Base-by-base conservation (phyloP, 192 early-diverging fungal genomes). In the Coemansia sp. region DNA sequence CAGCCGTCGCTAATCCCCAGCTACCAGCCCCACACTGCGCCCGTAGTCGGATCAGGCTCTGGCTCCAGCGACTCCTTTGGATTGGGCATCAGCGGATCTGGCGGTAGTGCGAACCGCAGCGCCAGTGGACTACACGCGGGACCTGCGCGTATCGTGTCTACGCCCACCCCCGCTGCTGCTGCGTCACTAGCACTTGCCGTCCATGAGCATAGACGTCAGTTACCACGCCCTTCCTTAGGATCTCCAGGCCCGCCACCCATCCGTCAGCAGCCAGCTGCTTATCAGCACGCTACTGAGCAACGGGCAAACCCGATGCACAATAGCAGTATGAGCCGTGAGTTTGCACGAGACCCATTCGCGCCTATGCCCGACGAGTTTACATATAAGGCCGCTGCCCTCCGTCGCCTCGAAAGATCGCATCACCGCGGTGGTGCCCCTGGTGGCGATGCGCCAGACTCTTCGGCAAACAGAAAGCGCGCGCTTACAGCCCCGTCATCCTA, bases 401-500 rank as follows among this genome's bases (percentile, higher is more conserved):
- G 80, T 6, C 69, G 72, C 9, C 75, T 83, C 24, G 80, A 83
- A 34, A 74, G 69, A 24, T 64, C 76, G 11, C 59, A 69, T 24
- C 64, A 44, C 7, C 70, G 76, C 27, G 59, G 63, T 9, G 56
- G 63, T 9, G 56, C 59, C 8, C 5, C 65, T 27, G 50, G 42
- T 13, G 64, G 60, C 59, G 46, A 36, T 0, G 66, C 41, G 21
- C n/a, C 35, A 4, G 70, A 45, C 8, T 24, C 62, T 1, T 57
- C 45, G 31, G 48, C 53, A 8, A 83, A 50, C 70, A 73, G 81
- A 41, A 83, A 83, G 40, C 72, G 81, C 14, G 81, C 81, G 5
- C 62, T 83, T n/a, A 83, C 81, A 3, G 81, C 81, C 17, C 81
- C 81, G 2, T 83, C 81, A n/a, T 75, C 72, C 27, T 63, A 72